These are phyloP conservation scores for Eremothecium coryli DNA, from an alignment of 1,139 yeast species.

Conservation along the genomic window DNA sequence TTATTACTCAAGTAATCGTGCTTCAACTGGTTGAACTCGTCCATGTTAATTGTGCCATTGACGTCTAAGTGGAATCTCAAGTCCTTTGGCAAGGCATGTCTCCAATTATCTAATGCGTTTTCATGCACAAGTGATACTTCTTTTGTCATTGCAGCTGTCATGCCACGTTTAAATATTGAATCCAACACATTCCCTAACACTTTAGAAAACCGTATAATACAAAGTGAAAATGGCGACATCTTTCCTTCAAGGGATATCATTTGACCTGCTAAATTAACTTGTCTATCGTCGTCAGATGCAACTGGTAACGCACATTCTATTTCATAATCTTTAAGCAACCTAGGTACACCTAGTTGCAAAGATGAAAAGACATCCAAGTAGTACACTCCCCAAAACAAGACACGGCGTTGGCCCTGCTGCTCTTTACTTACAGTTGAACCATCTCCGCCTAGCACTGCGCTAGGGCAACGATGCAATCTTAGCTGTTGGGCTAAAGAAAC, in stretches of 20 bases:
- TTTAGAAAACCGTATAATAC: slow-evolving; percentile 60
- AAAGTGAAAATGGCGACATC: slow-evolving; percentile 52
- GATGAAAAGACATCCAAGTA: slow-evolving; percentile 69
- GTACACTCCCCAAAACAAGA: slow-evolving; percentile 78
- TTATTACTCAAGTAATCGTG: slow-evolving; percentile 32
- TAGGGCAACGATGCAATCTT: slow-evolving; percentile 79
- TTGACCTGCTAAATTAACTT: slow-evolving; percentile 35
- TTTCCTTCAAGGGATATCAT: slow-evolving; percentile 48
- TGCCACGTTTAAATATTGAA: slow-evolving; percentile 46
- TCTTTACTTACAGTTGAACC: slow-evolving; percentile 49
- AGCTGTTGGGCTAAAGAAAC: slow-evolving; percentile 81
- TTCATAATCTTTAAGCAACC: slow-evolving; percentile 68
- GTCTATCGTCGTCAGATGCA: slow-evolving; percentile 46
- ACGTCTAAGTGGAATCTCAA: slow-evolving; percentile 59
- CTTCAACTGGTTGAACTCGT: slow-evolving; percentile 23
- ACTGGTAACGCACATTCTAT: slow-evolving; percentile 82
- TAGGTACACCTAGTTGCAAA: slow-evolving; percentile 71
- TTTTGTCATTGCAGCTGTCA: slow-evolving; percentile 34
- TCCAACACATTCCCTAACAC: slow-evolving; percentile 69
- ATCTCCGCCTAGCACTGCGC: slow-evolving; percentile 56
- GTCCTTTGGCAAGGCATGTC: slow-evolving; percentile 54
- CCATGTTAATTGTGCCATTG: slow-evolving; percentile 39
- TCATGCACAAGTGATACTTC: slow-evolving; percentile 43
- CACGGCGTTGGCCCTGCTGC: slow-evolving; percentile 75
- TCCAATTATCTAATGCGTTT: slow-evolving; percentile 70